Base-by-base conservation (phyloP, 371 early-diverging fungal species). In the Mucor piriformis region DNA sequence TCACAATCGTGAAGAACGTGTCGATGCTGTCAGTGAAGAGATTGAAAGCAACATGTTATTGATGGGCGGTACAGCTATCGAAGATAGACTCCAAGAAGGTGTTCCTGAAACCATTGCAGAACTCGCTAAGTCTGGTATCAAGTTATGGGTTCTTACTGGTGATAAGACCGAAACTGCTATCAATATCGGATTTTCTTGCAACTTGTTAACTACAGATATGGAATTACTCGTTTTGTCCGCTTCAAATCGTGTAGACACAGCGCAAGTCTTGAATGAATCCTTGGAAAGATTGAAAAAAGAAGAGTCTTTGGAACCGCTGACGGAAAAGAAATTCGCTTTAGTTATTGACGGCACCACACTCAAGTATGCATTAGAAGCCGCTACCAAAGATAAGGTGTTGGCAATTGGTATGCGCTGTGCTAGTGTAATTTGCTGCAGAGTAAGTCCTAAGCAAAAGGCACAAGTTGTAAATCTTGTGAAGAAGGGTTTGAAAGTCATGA, bases 61-160 rank as follows among this genome's bases (percentile, higher is more conserved):
- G 55, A 73, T 94, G 64, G 98, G 97, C 34, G 92, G 92, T 11
- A 94, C 96, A 0, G 95, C 93, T 10, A 94, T 97, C 53, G 96
- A 95, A 84, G 96, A 96, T 72, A 82, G 91, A 57, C 81, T 99
- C 4, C 96, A 95, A 67, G 91, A 90, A 15, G 90, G 91, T 50
- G 95, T 94, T 0, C 90, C 92, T 6, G 90, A 92, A 54, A 79
- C 92, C 6, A 91, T 97, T 64, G 86, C 88, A 3, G 83, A 82
- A 40, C 68, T 96, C 18, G 79, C 85, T 0, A 79, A 82, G 50
- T 94, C 93, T 0, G 96, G 96, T 15, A 95, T 96, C 61, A 92
- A 91, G 63, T 76, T 95, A 16, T 97, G 97, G 97, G 95, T 97
- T 48, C 70, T 96, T 53, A 97, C 98, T 0, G 98, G 98, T 15